These are phyloP conservation scores for Phaseolus lunatus DNA, from an alignment of 306 rosid species.

Conservation along the genomic window DNA sequence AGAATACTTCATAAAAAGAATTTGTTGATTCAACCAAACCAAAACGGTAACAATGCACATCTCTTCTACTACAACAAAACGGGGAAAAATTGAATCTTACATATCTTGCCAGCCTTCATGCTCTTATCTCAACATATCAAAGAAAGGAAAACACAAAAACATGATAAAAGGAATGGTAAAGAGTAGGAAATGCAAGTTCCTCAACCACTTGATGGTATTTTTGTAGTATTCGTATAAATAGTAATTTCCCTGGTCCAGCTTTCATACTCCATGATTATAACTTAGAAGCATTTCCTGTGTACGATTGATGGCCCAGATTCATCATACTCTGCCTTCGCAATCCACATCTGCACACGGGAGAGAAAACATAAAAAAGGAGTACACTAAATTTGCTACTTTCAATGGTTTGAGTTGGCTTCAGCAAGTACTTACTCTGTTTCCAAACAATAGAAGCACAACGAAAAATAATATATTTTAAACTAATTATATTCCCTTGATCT, in stretches of 20 bases:
- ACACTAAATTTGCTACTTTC: not conserved
- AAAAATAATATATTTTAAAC: not conserved
- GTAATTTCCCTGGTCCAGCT: slow-evolving; percentile 57
- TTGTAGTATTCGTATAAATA: slow-evolving; percentile 54
- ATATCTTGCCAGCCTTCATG: slow-evolving; percentile 74
- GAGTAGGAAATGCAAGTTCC: slow-evolving; percentile 54
- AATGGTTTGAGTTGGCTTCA: not conserved
- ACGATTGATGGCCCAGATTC: slow-evolving; percentile 98
- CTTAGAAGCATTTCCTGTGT: slow-evolving; percentile 98
- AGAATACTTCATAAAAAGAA: slow-evolving; percentile 48
- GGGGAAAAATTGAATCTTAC: slow-evolving; percentile 52
- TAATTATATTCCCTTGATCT: slow-evolving; percentile 2
- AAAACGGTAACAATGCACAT: slow-evolving; percentile 64
- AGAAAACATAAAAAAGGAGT: slow-evolving; percentile 24
- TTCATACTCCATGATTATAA: slow-evolving; percentile 58
- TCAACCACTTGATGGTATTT: slow-evolving; percentile 69
- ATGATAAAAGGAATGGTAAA: slow-evolving; percentile 56
- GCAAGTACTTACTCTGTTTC: slow-evolving; percentile 8
- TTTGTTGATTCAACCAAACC: slow-evolving; percentile 69
- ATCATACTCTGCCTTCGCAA: slow-evolving; percentile 91
- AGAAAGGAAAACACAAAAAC: slow-evolving; percentile 61
- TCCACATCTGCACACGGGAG: slow-evolving; percentile 84
- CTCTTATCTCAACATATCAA: slow-evolving; percentile 70
- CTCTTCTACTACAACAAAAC: slow-evolving; percentile 60
- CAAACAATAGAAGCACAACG: not conserved